phyloP scores from a whole-genome alignment of 2,329 filamentous ascomycete species.

The Nemania diffusa region DNA sequence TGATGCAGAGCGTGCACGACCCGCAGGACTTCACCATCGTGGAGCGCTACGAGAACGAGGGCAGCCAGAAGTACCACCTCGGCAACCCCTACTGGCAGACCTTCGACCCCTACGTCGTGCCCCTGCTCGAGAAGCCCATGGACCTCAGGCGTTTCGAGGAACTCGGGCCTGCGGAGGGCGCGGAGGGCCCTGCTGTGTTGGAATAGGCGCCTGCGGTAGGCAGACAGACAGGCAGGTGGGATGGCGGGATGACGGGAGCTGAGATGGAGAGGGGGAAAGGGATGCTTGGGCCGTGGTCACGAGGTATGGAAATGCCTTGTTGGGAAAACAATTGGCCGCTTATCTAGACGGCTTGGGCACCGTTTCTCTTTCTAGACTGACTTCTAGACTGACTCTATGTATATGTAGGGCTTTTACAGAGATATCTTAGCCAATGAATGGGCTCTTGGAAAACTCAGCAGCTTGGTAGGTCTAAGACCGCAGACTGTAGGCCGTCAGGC shows the following conservation, averaged over 20 bases:
- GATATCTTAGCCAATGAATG: background rate
- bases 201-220: constrained; percentile 25
- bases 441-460: background rate
- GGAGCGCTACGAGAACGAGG: constrained; percentile 75
- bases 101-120: constrained; percentile 78
- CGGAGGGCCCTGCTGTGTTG: constrained; percentile 40
- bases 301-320: background rate
- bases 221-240: background rate
- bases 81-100: constrained; percentile 80
- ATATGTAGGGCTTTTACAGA: background rate
- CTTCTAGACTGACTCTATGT: background rate
- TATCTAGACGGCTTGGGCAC: background rate
- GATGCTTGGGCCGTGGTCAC: background rate
- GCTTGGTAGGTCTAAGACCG: constrained; percentile 1
- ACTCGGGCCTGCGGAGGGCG: constrained; percentile 57
- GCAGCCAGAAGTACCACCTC: constrained; percentile 71
- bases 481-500: background rate
- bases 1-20: constrained; percentile 79
- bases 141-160: constrained; percentile 76
- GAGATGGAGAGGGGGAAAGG: background rate
- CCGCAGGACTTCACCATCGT: constrained; percentile 78
- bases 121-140: constrained; percentile 74
- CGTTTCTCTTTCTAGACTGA: background rate
- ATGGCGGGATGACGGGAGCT: background rate
- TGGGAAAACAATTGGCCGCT: background rate